Evolutionary conservation across 2,329 filamentous ascomycete species (phyloP).

Genomic region (Colletotrichum sp.): DNA sequence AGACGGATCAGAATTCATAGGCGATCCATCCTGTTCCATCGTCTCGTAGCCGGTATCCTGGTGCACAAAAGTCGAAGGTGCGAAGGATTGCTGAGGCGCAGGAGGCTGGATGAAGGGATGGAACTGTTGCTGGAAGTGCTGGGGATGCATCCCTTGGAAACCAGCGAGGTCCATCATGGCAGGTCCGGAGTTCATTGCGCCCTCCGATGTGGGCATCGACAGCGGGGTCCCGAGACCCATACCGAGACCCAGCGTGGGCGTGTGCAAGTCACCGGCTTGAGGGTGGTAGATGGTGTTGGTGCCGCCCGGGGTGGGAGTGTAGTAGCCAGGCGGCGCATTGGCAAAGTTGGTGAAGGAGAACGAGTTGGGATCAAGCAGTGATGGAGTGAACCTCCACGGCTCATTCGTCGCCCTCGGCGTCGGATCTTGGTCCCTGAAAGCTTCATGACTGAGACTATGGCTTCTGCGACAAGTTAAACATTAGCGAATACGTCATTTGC

Average conservation of each 20-base stretch:
- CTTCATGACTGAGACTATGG: conserved; percentile 42
- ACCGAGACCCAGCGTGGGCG: conserved; percentile 74
- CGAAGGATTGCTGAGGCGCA: conserved; percentile 65
- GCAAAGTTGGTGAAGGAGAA: conserved; percentile 81
- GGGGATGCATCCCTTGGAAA: conserved; percentile 64
- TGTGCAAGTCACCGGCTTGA: conserved; percentile 87
- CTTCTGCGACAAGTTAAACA: conserved; percentile 44
- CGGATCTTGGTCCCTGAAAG: conserved; percentile 75
- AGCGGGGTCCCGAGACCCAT: conserved; percentile 83
- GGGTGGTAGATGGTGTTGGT: conserved; percentile 82
- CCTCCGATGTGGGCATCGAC: conserved; percentile 75
- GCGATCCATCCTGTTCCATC: conserved; percentile 76
- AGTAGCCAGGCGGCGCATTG: conserved; percentile 82
- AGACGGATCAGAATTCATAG: conserved; percentile 62
- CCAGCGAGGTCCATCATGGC: conserved; percentile 68
- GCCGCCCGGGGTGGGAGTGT: conserved; percentile 84
- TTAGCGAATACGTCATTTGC: conserved; percentile 8
- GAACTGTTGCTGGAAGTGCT: conserved; percentile 67
- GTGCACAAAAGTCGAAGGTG: conserved; percentile 81
- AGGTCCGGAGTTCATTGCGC: conserved; percentile 64
- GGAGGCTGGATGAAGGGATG: conserved; percentile 74
- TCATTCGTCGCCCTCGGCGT: conserved; percentile 83
- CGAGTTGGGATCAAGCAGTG: conserved; percentile 84
- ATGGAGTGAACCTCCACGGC: conserved; percentile 87
- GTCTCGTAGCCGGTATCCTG: conserved; percentile 81